Conservation (phyloP, 1,284 basidiomycete species). For the Fistulinella cinereoalba region DNA sequence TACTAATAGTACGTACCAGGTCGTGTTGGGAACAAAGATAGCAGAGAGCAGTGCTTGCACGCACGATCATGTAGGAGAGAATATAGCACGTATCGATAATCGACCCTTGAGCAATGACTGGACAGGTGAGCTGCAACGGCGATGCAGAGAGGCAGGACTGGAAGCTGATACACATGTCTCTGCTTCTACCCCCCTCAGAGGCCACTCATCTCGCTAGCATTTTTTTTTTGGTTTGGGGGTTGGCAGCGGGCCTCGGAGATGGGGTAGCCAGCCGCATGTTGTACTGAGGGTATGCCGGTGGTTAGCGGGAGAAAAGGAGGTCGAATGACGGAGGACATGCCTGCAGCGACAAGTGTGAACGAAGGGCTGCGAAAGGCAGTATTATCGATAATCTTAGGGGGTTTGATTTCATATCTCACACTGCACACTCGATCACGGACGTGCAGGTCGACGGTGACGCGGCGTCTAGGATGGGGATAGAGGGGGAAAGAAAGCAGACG, state of each 20-base stretch:
- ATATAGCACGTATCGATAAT: constrained; percentile 17
- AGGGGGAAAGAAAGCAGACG: constrained; percentile 13
- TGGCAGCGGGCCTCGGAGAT: constrained; percentile 35
- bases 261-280: constrained; percentile 1
- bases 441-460: constrained; percentile 7
- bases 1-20: constrained; percentile 11
- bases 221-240: constrained; percentile 10
- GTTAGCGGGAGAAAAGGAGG: no score
- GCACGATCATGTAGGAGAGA: constrained; percentile 6
- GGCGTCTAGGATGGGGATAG: constrained; percentile 20
- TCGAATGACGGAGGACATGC: neutral
- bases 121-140: constrained; percentile 12
- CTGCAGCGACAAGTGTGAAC: constrained; percentile 10
- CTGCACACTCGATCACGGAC: constrained; percentile 14
- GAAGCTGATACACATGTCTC: constrained; percentile 28
- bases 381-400: constrained; percentile 28
- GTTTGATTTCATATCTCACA: constrained; percentile 28
- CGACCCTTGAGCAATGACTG: constrained; percentile 5
- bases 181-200: constrained; percentile 32
- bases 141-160: constrained; percentile 25
- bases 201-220: constrained; percentile 25
- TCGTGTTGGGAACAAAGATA: constrained; percentile 28
- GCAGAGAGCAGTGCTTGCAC: constrained; percentile 18
- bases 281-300: no score
- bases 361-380: constrained; percentile 11